A percentile compares a stretch with the other conserved stretches of the same genome.
These are phyloP conservation scores for Multifurca ochricompacta DNA, from an alignment of 768 basidiomycete genomes.

Conservation along the genomic window DNA sequence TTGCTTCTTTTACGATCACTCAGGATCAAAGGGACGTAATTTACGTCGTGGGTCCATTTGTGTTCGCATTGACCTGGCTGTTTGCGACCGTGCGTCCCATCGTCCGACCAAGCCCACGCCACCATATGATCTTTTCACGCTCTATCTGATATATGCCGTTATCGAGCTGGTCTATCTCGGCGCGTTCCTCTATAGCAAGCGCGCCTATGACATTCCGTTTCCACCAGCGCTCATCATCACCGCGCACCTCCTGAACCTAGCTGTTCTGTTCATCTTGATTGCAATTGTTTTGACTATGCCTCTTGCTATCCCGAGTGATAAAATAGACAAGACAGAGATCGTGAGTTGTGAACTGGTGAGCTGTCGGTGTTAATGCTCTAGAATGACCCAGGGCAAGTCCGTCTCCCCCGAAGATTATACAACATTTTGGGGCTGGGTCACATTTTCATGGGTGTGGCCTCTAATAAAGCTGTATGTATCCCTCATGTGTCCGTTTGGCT, in stretches of 20 bases:
- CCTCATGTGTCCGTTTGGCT: not conserved
- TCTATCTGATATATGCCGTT: slow-evolving; percentile 46
- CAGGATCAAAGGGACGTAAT: slow-evolving; percentile 28
- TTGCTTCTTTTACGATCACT: slow-evolving; percentile 46
- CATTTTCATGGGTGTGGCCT: slow-evolving; percentile 66
- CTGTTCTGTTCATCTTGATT: slow-evolving; percentile 37
- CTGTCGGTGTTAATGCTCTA: not conserved
- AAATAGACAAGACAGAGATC: slow-evolving; percentile 48
- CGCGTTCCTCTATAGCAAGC: slow-evolving; percentile 45
- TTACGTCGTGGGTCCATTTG: slow-evolving; percentile 34
- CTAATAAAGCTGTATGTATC: slow-evolving; percentile 41
- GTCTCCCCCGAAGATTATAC: slow-evolving; percentile 76
- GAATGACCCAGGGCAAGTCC: slow-evolving; percentile 37
- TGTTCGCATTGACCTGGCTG: slow-evolving; percentile 54
- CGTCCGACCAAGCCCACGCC: slow-evolving; percentile 43
- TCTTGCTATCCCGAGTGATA: slow-evolving; percentile 49
- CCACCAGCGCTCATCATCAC: slow-evolving; percentile 29
- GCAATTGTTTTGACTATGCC: slow-evolving; percentile 54
- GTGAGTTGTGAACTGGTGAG: slow-evolving; percentile 34
- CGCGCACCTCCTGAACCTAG: slow-evolving; percentile 35
- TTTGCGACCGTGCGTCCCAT: slow-evolving; percentile 55
- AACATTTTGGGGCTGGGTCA: slow-evolving; percentile 60
- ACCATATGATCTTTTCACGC: slow-evolving; percentile 53
- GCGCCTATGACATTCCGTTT: slow-evolving; percentile 36
- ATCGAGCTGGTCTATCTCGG: slow-evolving; percentile 44